Evolutionary conservation across 768 basidiomycete species (phyloP).

Genomic region (Hortiboletus campestris): DNA sequence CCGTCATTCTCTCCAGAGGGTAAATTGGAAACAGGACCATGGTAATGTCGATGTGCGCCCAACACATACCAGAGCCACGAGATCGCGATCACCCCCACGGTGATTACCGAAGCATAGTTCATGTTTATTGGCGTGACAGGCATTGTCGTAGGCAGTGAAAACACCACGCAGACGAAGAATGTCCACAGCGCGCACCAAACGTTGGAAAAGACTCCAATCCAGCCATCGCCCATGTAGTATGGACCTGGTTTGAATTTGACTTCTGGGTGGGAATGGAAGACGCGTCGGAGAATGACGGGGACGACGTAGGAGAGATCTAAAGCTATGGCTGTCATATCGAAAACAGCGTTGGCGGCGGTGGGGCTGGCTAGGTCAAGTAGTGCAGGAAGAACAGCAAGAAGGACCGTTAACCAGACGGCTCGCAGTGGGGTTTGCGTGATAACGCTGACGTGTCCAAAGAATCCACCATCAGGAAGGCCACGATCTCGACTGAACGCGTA

Average conservation of each 20-base stretch:
- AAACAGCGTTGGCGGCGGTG: slow-evolving; percentile 54
- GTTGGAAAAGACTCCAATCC: slow-evolving; percentile 45
- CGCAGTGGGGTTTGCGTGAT: slow-evolving; percentile 54
- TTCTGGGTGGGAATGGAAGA: slow-evolving; percentile 53
- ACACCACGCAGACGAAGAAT: slow-evolving; percentile 44
- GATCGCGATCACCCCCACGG: slow-evolving; percentile 18
- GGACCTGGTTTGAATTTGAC: slow-evolving; percentile 60
- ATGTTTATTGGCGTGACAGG: slow-evolving; percentile 50
- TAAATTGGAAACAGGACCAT: slow-evolving; percentile 57
- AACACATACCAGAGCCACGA: slow-evolving; percentile 52
- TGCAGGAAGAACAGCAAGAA: slow-evolving; percentile 42
- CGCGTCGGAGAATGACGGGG: slow-evolving; percentile 51
- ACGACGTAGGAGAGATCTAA: slow-evolving; percentile 56
- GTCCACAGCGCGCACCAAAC: slow-evolving; percentile 47
- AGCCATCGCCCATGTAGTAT: slow-evolving; percentile 56
- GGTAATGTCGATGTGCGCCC: slow-evolving; percentile 53
- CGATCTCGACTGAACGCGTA: slow-evolving; percentile 58
- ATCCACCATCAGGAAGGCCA: slow-evolving; percentile 56
- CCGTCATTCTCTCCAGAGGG: slow-evolving; percentile 2
- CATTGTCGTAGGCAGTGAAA: slow-evolving; percentile 48
- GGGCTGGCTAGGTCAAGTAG: slow-evolving; percentile 52
- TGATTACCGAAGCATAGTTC: slow-evolving; percentile 48
- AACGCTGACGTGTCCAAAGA: slow-evolving; percentile 48
- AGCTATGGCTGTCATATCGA: slow-evolving; percentile 54
- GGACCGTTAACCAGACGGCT: slow-evolving; percentile 52